Percentiles rank a stretch among this genome's conserved stretches.
Evolutionary conservation across 179 eudicot species (phyloP).

Genomic region (Drosera spatulata): DNA sequence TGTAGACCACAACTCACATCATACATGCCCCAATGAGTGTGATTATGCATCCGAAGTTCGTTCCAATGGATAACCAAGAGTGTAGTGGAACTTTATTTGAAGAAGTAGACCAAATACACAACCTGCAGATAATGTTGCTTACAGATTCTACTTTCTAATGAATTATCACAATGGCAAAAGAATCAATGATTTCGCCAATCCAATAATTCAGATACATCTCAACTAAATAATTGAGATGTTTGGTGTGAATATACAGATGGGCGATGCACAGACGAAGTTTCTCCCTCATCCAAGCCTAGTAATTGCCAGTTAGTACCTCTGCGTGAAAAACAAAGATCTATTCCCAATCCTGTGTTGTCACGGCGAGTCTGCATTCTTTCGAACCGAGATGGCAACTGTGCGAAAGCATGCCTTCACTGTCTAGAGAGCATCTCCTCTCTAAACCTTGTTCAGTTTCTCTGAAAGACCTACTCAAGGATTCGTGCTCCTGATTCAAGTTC

Average conservation of each 20-base stretch:
- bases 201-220: neutral
- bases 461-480: neutral
- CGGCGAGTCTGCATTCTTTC: slow-evolving; percentile 1
- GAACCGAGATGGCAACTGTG: neutral
- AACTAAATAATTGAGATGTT: neutral
- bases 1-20: no score
- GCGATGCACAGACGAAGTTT: no score
- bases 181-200: no score
- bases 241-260: no score
- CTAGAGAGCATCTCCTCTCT: slow-evolving; percentile 11
- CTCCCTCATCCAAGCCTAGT: no score
- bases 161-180: neutral
- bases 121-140: no score
- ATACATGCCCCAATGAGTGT: no score
- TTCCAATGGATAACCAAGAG: no score
- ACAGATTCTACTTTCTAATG: neutral
- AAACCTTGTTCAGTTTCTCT: slow-evolving; percentile 2
- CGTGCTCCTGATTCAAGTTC: slow-evolving; percentile 2
- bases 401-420: slow-evolving; percentile 4
- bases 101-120: no score
- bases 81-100: no score
- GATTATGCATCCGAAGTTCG: no score
- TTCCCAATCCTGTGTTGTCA: neutral
- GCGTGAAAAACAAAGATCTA: neutral
- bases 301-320: no score